phyloP scores from a whole-genome alignment of 306 rosid species.

The cucumber (Cucumis sativus) region Cucumber_9930_V3 NC_026661.2:14264001-14264500 shows the following conservation, averaged over 20 bases:
- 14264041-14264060: constrained; percentile 46
- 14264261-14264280: too few relatives aligned
- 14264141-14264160: constrained; percentile 44
- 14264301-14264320: too few relatives aligned
- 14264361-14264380: constrained; percentile 58
- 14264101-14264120: too few relatives aligned
- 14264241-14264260: too few relatives aligned
- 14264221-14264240: too few relatives aligned
- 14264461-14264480: constrained; percentile 38
- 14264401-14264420: background rate
- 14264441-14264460: background rate
- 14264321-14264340: constrained; percentile 5
- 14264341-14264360: constrained; percentile 43
- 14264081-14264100: background rate
- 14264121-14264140: too few relatives aligned
- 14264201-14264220: too few relatives aligned
- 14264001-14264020: constrained; percentile 84
- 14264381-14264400: constrained; percentile 70
- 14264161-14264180: too few relatives aligned
- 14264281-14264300: too few relatives aligned
- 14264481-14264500: constrained; percentile 68
- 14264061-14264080: background rate
- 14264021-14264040: constrained; percentile 82
- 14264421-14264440: background rate
- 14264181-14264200: too few relatives aligned